Percentiles rank a stretch among this genome's conserved stretches.
Evolutionary conservation across 2,329 filamentous ascomycete genomes (phyloP).

Genomic region (Epichloe hybrida): DNA sequence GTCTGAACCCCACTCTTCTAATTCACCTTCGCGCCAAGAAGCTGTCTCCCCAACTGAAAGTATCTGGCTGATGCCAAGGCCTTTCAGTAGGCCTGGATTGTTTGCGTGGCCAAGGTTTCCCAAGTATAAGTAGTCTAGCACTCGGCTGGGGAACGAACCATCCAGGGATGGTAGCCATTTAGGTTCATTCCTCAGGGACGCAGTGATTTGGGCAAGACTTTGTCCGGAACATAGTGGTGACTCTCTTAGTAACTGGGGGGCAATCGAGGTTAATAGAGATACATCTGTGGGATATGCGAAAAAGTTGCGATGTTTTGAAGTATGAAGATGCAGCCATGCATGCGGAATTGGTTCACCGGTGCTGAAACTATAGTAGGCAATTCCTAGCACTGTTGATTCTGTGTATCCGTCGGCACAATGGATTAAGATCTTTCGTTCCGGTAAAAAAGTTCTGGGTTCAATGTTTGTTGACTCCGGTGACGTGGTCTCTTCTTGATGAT

Average conservation of each 20-base stretch:
- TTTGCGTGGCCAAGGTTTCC: constrained; percentile 91
- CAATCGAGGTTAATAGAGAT: constrained; percentile 61
- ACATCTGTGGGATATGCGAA: constrained; percentile 93
- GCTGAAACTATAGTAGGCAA: constrained; percentile 89
- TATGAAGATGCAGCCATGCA: constrained; percentile 79
- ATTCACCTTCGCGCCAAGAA: constrained; percentile 60
- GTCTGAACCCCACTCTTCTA: constrained; percentile 59
- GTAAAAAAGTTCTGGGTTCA: constrained; percentile 8
- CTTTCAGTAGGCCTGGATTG: constrained; percentile 68
- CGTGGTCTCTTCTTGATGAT: constrained; percentile 13
- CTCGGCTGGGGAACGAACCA: constrained; percentile 77
- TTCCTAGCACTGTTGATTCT: constrained; percentile 74
- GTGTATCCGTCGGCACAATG: constrained; percentile 96
- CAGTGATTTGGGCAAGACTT: constrained; percentile 37
- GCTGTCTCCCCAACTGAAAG: constrained; percentile 85
- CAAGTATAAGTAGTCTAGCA: constrained; percentile 90
- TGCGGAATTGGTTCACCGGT: constrained; percentile 68
- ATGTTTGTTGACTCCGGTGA: constrained; percentile 5
- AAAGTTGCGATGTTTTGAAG: constrained; percentile 73
- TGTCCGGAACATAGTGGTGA: constrained; percentile 44
- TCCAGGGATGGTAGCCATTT: constrained; percentile 74
- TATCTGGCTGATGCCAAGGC: constrained; percentile 74
- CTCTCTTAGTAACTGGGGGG: constrained; percentile 59
- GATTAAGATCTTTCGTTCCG: constrained; percentile 61
- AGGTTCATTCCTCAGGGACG: constrained; percentile 47